Base-by-base conservation (phyloP, 441 rosid genomes). In the Eruca vesicaria region DNA sequence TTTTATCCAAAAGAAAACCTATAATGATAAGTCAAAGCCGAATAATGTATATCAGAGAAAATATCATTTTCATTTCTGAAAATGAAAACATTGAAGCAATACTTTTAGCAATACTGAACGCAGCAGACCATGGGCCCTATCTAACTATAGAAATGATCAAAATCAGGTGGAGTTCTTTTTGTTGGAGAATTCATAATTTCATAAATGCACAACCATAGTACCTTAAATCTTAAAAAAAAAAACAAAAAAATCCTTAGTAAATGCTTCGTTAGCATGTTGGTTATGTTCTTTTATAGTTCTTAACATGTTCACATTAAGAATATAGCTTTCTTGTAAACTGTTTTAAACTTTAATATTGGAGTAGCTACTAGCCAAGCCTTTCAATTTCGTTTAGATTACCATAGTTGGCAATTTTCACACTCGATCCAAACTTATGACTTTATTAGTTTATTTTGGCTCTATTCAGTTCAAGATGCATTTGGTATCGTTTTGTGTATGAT, bases 261-360 rank as follows among this genome's bases (percentile, higher is more conserved):
- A 35, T 35, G 41, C 11, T 9, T 35, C 35, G 41, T 35, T 35
- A 9, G 41, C 41, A 8, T 35, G 41, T 28, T 28, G 35, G 9
- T 32, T 32, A 9, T 35, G 9, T 35, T 35, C 41, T 35, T 35
- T 35, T 9, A 33, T 9, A 33, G 38, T 1, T 32, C 38, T 33
- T 33, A 33, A 33, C 38, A 33, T 58, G 72, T 74, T 56, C 72
- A 74, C 77, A 66, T 43, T 66, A 31, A 19, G 29, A 28, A 64
- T 56, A 9, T 12, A 31, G 15, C 15, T 35, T 52, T 36, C 11
- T 5, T 10, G 9, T 50, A 11, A 8, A 63, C 29, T 62, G 18
- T 23, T 36, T 16, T 15, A 11, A 72, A 5, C 7, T 52, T 63
- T 53, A 23, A 10, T 15, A 23, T 29, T 48, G 7, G 23, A 59